Conservation (phyloP, 108 stramenopile species). For the Pseudonitzschia multiseries region DNA sequence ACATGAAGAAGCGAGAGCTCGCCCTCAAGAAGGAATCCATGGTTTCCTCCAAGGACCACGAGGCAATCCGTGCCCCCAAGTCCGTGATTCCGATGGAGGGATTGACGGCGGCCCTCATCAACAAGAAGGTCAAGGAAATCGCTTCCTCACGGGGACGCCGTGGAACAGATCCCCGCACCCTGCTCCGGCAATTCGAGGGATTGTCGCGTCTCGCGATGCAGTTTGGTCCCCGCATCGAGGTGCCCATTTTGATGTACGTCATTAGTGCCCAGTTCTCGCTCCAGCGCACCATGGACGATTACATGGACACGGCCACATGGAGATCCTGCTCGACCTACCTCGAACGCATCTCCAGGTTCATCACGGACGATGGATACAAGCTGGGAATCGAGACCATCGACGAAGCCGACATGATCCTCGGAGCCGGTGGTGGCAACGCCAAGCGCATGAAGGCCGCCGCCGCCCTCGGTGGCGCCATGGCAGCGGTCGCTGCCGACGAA, state of each 20-base stretch:
- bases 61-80: slow-evolving; percentile 53
- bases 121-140: slow-evolving; percentile 84
- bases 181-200: slow-evolving; percentile 87
- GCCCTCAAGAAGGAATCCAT: slow-evolving; percentile 47
- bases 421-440: slow-evolving; percentile 18
- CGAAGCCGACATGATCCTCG: slow-evolving; percentile 65
- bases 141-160: slow-evolving; percentile 88
- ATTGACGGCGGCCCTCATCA: slow-evolving; percentile 66
- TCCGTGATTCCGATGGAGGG: slow-evolving; percentile 60
- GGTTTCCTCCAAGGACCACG: slow-evolving; percentile 38
- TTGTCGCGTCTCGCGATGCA: slow-evolving; percentile 72
- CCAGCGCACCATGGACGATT: slow-evolving; percentile 94
- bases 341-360: slow-evolving; percentile 69
- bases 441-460: slow-evolving; percentile 71
- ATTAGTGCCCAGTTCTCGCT: slow-evolving; percentile 92
- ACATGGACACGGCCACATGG: slow-evolving; percentile 94
- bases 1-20: slow-evolving; percentile 45
- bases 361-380: slow-evolving; percentile 73
- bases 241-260: slow-evolving; percentile 95
- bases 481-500: slow-evolving; percentile 75
- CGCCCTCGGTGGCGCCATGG: slow-evolving; percentile 67
- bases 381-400: slow-evolving; percentile 64
- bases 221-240: slow-evolving; percentile 89
- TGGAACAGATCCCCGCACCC: slow-evolving; percentile 72
- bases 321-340: slow-evolving; percentile 83